phyloP scores from a whole-genome alignment of 139 green algal genomes.

The Chlorella sp. region DNA sequence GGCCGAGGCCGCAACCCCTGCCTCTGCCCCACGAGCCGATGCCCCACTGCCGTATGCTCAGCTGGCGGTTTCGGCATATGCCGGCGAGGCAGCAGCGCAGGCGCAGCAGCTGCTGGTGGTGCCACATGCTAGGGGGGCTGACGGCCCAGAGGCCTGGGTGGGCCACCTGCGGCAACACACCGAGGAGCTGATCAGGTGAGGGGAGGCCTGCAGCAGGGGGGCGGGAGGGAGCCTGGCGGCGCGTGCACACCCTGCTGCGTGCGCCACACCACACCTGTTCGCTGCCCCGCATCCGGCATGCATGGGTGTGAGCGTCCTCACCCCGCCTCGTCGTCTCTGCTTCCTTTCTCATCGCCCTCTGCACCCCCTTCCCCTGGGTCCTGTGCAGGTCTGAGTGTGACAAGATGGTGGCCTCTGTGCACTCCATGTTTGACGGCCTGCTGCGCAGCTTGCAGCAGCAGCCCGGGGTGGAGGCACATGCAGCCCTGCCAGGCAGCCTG shows the following conservation, averaged over 20 bases:
- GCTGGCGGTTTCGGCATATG: neutral
- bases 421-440: neutral
- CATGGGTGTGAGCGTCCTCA: neutral
- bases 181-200: conserved; percentile 8
- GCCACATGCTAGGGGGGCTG: neutral
- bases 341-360: neutral
- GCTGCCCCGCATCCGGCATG: neutral
- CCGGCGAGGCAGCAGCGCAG: neutral
- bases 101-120: neutral
- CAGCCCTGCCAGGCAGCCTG: neutral
- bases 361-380: neutral
- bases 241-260: too few relatives aligned
- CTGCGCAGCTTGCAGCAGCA: neutral
- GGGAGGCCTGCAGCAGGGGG: neutral
- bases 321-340: neutral
- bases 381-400: conserved; percentile 15
- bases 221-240: neutral
- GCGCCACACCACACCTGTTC: too few relatives aligned
- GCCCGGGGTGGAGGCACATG: neutral
- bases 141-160: neutral
- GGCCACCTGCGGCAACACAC: neutral
- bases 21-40: neutral
- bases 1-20: neutral
- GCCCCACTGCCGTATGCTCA: neutral
- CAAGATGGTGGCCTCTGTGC: conserved; percentile 3